Evolutionary conservation across 805 yeast genomes (phyloP), one percentile per base, ranked within the genome.

Genomic region (Spathaspora gorwiae): DNA sequence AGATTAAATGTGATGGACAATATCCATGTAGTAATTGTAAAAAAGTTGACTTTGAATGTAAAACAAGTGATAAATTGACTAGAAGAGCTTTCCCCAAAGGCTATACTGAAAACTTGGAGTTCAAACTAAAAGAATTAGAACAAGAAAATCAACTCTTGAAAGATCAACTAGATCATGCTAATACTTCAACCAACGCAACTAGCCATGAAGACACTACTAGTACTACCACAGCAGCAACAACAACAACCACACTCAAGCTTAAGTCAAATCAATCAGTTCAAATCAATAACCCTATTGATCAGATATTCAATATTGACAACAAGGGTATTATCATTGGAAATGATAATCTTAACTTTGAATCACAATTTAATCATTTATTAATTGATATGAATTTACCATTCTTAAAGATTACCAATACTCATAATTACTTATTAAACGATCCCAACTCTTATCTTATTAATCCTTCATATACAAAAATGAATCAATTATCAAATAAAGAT

Each of bases 1-100:
- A 85, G 63, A 83, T 84, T 50, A 81, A 81, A 51, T 86, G 94
- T 62, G 86, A 84, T 55, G 92, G 90, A 1, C 71, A 74, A 47
- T 72, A 78, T 2, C 90, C 90, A 1, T 86, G 95, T 59, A 70
- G 80, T 33, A 83, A 83, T 55, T 86, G 94, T 57, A 64, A 68
- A 32, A 77, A 77, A 49, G 79, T 82, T 37, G 84, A 83, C 0
- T 82, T 81, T 54, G 80, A 76, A 38, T 86, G 95, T 60, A 76
- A 80, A 35, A 84, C 85, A 3, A 78, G 85, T 45, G 92, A 85
- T 63, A 84, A 83, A 57, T 63, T 86, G 26, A 80, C 90, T 0
- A 72, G 95, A 62, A 71, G 89, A 48, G 87, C 90, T 1, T 84
- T 85, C 49, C 92, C 94, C 2, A 82, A 83, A 54, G 92, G 94